A percentile compares a stretch with the other conserved stretches of the same genome.
Conservation (phyloP, 2,329 filamentous ascomycete species). For the Ceratocystis smalleyi region DNA sequence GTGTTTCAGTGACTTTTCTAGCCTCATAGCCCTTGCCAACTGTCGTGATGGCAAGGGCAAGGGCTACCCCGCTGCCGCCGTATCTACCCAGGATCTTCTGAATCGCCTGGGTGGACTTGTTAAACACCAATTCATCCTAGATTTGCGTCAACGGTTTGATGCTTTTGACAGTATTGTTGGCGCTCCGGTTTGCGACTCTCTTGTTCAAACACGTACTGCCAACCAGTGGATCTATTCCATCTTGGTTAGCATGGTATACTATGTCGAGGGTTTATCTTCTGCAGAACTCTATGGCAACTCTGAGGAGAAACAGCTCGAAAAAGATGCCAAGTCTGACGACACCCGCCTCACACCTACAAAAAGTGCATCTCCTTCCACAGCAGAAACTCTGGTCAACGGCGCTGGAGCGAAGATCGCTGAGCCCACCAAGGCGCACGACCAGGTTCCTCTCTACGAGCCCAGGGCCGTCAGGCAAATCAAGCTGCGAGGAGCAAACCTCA, state of each 20-base stretch:
- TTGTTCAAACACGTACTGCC: slow-evolving; percentile 1
- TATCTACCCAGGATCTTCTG: not conserved
- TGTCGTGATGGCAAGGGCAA: not conserved
- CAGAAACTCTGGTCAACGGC: not conserved
- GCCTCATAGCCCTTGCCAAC: not conserved
- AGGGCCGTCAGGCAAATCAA: not conserved
- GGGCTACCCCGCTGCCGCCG: not conserved
- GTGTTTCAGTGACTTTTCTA: not conserved
- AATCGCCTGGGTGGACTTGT: not conserved
- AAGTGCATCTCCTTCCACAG: not conserved
- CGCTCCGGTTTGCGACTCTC: not conserved
- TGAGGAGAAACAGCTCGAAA: not conserved
- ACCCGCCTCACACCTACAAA: not conserved
- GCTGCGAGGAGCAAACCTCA: not conserved
- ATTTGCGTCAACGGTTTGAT: not conserved
- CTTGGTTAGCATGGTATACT: not conserved
- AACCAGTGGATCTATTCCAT: slow-evolving; percentile 1
- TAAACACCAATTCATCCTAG: not conserved
- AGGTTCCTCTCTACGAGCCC: not conserved
- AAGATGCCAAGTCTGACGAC: not conserved
- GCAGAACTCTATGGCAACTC: not conserved
- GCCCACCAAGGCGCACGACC: not conserved
- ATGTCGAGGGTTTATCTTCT: not conserved
- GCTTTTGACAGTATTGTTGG: slow-evolving; percentile 1
- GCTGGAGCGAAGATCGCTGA: not conserved